Base-by-base conservation (phyloP, 345 rosid genomes). In the Hypericum perforatum region DNA sequence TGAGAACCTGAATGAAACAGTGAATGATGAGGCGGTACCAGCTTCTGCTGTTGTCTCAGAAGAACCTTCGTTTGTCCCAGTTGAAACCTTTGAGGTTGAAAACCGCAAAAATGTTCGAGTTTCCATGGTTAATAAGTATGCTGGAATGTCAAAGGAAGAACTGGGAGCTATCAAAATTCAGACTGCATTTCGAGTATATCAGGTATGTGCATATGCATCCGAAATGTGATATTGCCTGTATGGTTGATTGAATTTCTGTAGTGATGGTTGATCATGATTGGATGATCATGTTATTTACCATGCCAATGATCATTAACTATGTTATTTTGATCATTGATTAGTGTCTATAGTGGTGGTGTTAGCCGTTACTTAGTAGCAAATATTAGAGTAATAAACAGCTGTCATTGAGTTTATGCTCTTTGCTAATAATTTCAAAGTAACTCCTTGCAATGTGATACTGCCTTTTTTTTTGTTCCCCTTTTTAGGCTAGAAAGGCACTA, bases 161-260 rank as follows among this genome's bases (percentile, higher is more conserved):
- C 84, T 52, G 0, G 91, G 95, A n/a, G 97, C 94, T 6, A 79
- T 89, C 65, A 73, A 72, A 71, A 85, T 92, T 72, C 99, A 92
- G 74, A 82, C 88, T 38, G 70, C 90, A 16, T 85, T 89, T 67
- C 80, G 97, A 58, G 91, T 86, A 42, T 83, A 85, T 56, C 52
- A 80, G 97, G 99, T 82, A 70, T 43, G 72, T 49, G 45, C 32
- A 22, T n/a, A n/a, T n/a, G n/a, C n/a, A n/a, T n/a, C n/a, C n/a
- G n/a, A n/a, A n/a, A n/a, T 60, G n/a, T 15, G 38, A n/a, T 0
- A 7, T 43, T 42, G 29, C 5, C 9, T 40, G 39, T 49, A 11
- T 12, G 12, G 32, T 49, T 29, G 6, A 15, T 9, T 41, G 29
- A 14, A 14, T 22, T 49, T 11, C n/a, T n/a, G n/a, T n/a, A n/a